These are phyloP conservation scores for Cokeromyces recurvatus DNA, from an alignment of 371 early-diverging fungal genomes.

Conservation along the genomic window DNA sequence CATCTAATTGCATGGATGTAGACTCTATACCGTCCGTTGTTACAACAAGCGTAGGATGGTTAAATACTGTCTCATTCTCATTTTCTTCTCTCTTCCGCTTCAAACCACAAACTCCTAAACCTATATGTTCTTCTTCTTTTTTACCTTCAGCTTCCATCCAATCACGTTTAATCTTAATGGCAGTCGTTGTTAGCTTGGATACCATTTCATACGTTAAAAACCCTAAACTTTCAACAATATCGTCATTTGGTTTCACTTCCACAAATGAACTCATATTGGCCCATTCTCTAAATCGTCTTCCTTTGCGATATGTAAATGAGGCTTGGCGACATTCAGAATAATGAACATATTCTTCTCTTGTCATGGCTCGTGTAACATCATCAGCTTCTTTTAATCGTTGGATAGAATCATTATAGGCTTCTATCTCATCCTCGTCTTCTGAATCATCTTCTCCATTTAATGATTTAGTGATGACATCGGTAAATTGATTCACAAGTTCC, in stretches of 20 bases:
- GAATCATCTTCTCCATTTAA: conserved; percentile 68
- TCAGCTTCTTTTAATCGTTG: conserved; percentile 81
- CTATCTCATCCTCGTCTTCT: conserved; percentile 82
- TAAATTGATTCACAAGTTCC: conserved; percentile 83
- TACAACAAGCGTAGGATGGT: conserved; percentile 1
- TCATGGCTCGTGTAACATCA: conserved; percentile 92
- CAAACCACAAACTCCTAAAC: not conserved
- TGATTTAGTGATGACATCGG: conserved; percentile 52
- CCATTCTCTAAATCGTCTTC: conserved; percentile 95
- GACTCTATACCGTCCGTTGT: not conserved
- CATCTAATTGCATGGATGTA: not conserved
- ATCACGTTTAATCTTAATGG: conserved; percentile 71
- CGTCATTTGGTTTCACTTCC: conserved; percentile 88
- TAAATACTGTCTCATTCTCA: conserved; percentile 5
- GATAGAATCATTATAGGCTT: conserved; percentile 84
- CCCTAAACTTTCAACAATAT: conserved; percentile 95
- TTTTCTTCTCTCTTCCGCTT: conserved; percentile 42
- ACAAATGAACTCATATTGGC: conserved; percentile 80
- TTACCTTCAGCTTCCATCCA: conserved; percentile 21
- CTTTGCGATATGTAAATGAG: conserved; percentile 94
- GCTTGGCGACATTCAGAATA: conserved; percentile 98
- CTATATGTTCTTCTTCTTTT: conserved; percentile 24
- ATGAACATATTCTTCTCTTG: conserved; percentile 96
- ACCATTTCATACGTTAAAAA: conserved; percentile 97
- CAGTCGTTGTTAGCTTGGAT: conserved; percentile 83